Conservation (phyloP, 805 yeast species). For the Komagataella ulmi region DNA sequence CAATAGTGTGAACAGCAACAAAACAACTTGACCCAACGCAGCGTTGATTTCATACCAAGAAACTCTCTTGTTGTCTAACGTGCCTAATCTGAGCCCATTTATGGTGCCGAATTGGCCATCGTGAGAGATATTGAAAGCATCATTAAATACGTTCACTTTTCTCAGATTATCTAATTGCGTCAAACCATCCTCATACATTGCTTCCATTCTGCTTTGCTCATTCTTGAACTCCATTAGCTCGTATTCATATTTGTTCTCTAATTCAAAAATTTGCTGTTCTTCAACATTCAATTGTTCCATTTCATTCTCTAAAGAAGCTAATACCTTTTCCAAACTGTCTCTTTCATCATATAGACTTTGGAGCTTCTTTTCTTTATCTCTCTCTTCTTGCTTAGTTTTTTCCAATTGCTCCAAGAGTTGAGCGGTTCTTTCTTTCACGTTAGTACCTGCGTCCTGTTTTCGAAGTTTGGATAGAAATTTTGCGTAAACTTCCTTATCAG, state of each 20-base stretch:
- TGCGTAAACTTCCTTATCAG: conserved; percentile 69
- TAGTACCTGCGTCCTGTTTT: conserved; percentile 32
- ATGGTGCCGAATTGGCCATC: conserved; percentile 82
- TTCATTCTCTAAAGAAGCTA: conserved; percentile 29
- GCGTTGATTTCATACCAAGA: conserved; percentile 91
- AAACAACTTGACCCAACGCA: conserved; percentile 74
- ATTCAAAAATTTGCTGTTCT: conserved; percentile 29
- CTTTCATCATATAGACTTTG: conserved; percentile 28
- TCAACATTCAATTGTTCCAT: conserved; percentile 22
- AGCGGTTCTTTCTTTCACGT: conserved; percentile 23
- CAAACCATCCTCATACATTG: conserved; percentile 47
- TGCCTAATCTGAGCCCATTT: conserved; percentile 75
- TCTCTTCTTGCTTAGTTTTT: conserved; percentile 26
- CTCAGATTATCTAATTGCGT: conserved; percentile 60
- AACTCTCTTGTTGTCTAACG: conserved; percentile 41
- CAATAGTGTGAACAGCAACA: conserved; percentile 53
- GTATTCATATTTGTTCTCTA: conserved; percentile 43
- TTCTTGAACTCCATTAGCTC: conserved; percentile 34
- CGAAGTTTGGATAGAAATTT: conserved; percentile 61
- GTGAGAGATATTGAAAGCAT: conserved; percentile 71
- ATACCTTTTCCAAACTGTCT: conserved; percentile 30
- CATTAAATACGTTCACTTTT: conserved; percentile 70
- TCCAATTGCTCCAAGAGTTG: conserved; percentile 31
- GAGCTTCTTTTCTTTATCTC: conserved; percentile 21
- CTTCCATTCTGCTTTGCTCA: conserved; percentile 49